Evolutionary conservation across 805 yeast species (phyloP), one percentile per base, ranked within the genome.

Genomic region (Blastobotrys peoriensis): DNA sequence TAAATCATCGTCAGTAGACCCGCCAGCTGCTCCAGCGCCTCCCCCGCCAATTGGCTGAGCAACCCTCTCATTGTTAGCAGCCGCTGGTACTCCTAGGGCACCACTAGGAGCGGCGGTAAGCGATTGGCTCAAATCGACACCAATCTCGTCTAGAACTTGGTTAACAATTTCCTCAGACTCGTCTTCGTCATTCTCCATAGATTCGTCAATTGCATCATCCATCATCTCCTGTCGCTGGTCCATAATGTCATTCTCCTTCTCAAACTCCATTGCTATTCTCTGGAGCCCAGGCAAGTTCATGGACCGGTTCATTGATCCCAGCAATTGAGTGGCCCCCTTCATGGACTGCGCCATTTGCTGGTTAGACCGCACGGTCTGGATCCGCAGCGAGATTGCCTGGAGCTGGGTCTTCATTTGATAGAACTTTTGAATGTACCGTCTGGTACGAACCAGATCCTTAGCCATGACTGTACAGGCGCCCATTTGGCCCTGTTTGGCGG

Each of bases 161-260:
- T 81, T 79, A 40, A 94, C 93, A 41, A 89, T 83, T 57, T 88
- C 96, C 59, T 89, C 96, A 3, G 84, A 83, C 62, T 89, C 95
- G 20, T 61, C 65, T 46, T 86, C 79, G 57, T 86, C 97, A 57
- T 82, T 87, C 43, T 83, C 95, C 93, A 93, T 87, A 16, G 93
- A 85, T 62, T 91, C 96, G 61, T 93, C 99, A 56, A 93, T 83
- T 16, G 96, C 94, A 61, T 93, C 98, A 61, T 93, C 98, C 84
- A 93, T 93, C 78, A 94, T 86, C 63, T 94, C 99, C 64, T 94
- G 98, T 59, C 95, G 82, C 67, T 93, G 98, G 64, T 91, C 97
- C 98, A 93, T 93, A 56, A 94, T 69, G 61, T 94, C 98, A 64
- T 85, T 86, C 59, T 91, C 95, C 57, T 78, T 80, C 58, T 93